A percentile compares a stretch with the other conserved stretches of the same genome.
Evolutionary conservation across 176 grass and related monocot genomes (phyloP).

Genomic region (Lolium perenne): DNA sequence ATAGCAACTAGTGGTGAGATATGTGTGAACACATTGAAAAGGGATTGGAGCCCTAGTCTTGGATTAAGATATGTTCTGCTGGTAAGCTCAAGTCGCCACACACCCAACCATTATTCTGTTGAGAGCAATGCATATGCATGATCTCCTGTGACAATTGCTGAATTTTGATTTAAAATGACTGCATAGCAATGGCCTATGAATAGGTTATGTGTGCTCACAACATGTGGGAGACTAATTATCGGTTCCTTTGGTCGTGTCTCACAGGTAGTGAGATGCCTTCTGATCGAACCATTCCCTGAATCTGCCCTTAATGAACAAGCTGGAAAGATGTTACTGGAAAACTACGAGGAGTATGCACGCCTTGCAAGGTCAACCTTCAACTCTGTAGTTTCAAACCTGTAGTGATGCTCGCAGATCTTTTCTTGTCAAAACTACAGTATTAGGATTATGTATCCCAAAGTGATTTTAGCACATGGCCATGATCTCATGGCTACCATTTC

Average conservation of each 20-base stretch:
- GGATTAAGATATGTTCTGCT: slow-evolving; percentile 94
- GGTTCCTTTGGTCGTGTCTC: slow-evolving; percentile 5
- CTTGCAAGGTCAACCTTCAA: slow-evolving; percentile 45
- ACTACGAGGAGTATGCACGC: too few relatives aligned
- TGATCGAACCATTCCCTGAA: slow-evolving; percentile 53
- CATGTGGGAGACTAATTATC: neutral
- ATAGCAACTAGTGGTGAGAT: slow-evolving; percentile 94
- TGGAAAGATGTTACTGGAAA: too few relatives aligned
- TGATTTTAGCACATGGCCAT: too few relatives aligned
- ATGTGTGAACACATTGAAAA: slow-evolving; percentile 98
- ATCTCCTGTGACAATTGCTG: too few relatives aligned
- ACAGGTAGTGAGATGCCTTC: slow-evolving; percentile 89
- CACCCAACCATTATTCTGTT: too few relatives aligned
- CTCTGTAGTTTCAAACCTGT: neutral
- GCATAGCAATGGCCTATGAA: neutral
- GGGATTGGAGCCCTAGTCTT: slow-evolving; percentile 96
- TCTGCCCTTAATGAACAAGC: too few relatives aligned
- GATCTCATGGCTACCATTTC: too few relatives aligned
- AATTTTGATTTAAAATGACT: too few relatives aligned
- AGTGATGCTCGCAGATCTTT: too few relatives aligned
- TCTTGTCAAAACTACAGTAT: too few relatives aligned
- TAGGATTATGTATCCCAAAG: too few relatives aligned
- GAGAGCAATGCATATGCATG: too few relatives aligned
- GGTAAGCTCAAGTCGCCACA: slow-evolving; percentile 49
- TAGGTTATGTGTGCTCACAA: neutral